A percentile compares a stretch with the other conserved stretches of the same genome.
These are phyloP conservation scores for Fraxinus greggii DNA, from an alignment of 305 asterid species.

Conservation along the genomic window DNA sequence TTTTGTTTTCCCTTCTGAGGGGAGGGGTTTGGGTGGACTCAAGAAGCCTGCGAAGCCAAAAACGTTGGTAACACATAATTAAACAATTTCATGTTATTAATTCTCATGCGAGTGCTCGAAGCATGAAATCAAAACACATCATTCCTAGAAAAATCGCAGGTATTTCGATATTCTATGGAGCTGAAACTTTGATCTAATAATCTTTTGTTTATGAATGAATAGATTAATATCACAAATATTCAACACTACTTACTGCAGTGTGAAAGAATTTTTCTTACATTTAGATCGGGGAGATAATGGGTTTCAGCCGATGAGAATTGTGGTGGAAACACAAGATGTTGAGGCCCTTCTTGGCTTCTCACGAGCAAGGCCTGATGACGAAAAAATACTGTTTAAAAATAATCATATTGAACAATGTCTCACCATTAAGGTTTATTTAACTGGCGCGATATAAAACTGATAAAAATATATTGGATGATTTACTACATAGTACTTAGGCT, in stretches of 20 bases:
- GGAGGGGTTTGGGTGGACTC: not conserved
- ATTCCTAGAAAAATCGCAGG: not conserved
- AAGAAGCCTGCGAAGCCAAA: not conserved
- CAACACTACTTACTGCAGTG: not conserved
- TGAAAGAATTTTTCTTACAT: not conserved
- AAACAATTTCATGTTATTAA: not conserved
- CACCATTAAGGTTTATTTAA: too few relatives aligned
- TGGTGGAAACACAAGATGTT: not conserved
- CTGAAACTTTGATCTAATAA: not conserved
- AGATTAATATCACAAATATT: not conserved
- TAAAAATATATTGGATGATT: not conserved
- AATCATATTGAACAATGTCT: too few relatives aligned
- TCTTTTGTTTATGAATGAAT: not conserved
- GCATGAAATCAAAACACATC: not conserved
- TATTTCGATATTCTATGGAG: not conserved
- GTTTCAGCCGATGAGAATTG: not conserved
- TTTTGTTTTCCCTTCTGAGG: not conserved
- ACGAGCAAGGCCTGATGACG: slow-evolving; percentile 11
- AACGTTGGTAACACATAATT: not conserved
- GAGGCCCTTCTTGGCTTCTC: slow-evolving; percentile 19
- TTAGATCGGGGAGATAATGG: not conserved
- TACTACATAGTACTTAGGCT: not conserved
- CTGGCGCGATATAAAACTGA: not conserved
- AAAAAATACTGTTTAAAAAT: not conserved
- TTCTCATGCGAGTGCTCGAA: not conserved